Percentiles rank a stretch among this genome's conserved stretches.
Conservation (phyloP, 129 eudicot genomes). For the Artemisia annua region DNA sequence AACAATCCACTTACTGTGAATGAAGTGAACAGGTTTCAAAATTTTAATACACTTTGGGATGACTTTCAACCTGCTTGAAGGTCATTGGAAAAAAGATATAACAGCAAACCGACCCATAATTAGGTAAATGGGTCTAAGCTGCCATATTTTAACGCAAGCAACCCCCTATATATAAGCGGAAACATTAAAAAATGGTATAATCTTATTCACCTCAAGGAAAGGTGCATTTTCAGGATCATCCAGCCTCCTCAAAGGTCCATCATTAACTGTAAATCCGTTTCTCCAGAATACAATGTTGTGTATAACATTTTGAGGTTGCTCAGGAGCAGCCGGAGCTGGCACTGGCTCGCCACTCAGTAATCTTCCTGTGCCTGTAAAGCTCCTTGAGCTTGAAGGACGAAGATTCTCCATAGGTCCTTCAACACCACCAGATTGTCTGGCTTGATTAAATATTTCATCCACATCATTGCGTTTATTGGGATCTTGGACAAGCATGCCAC, state of each 20-base stretch:
- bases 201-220: conserved; percentile 68
- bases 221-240: conserved; percentile 95
- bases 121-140: background rate
- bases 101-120: background rate
- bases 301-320: conserved; percentile 68
- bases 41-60: background rate
- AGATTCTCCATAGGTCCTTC: conserved; percentile 72
- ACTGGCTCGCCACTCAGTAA: conserved; percentile 67
- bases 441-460: conserved; percentile 88
- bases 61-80: background rate
- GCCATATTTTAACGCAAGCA: conserved; percentile 7
- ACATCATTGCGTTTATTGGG: conserved; percentile 80
- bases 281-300: conserved; percentile 97
- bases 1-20: too few species aligned
- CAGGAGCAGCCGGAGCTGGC: conserved; percentile 55
- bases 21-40: background rate
- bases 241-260: conserved; percentile 93
- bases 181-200: background rate
- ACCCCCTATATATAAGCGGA: background rate
- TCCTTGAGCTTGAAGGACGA: conserved; percentile 78
- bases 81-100: background rate
- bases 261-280: conserved; percentile 84
- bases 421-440: conserved; percentile 79
- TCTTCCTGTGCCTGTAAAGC: conserved; percentile 89
- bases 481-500: conserved; percentile 99